Conservation (phyloP, 805 yeast species). For the Wickerhamomyces tratensis region DNA sequence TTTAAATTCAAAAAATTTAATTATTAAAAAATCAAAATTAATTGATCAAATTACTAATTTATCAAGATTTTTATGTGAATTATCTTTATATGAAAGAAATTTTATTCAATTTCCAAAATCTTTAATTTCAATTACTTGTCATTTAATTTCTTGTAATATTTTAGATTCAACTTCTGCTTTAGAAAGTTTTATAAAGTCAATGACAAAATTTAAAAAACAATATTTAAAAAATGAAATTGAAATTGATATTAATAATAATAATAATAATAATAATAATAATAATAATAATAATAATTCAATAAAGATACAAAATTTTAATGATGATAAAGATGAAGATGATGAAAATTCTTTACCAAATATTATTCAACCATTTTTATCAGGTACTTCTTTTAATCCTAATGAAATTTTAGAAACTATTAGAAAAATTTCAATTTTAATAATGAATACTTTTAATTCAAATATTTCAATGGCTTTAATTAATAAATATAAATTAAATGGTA, state of each 20-base stretch:
- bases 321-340: conserved; percentile 15
- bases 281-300: no score
- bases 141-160: conserved; percentile 41
- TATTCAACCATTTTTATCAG: conserved; percentile 15
- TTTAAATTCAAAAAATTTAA: conserved; percentile 5
- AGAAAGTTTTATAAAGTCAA: conserved; percentile 10
- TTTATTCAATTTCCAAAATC: conserved; percentile 37
- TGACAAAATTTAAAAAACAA: conserved; percentile 1
- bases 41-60: conserved; percentile 12
- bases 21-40: neutral
- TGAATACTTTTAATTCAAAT: conserved; percentile 7
- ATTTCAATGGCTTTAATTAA: conserved; percentile 15
- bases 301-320: conserved; percentile 1
- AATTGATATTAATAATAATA: no score
- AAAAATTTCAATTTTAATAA: conserved; percentile 8
- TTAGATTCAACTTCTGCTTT: conserved; percentile 22
- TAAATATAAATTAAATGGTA: conserved; percentile 7
- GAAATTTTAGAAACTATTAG: conserved; percentile 6
- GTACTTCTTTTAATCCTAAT: conserved; percentile 7
- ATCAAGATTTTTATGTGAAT: conserved; percentile 43
- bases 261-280: no score
- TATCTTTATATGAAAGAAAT: conserved; percentile 39
- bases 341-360: conserved; percentile 16
- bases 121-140: conserved; percentile 37
- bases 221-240: no score